Conservation (phyloP, 73 alveolate genomes). For the Durusdinium trenchii region DNA sequence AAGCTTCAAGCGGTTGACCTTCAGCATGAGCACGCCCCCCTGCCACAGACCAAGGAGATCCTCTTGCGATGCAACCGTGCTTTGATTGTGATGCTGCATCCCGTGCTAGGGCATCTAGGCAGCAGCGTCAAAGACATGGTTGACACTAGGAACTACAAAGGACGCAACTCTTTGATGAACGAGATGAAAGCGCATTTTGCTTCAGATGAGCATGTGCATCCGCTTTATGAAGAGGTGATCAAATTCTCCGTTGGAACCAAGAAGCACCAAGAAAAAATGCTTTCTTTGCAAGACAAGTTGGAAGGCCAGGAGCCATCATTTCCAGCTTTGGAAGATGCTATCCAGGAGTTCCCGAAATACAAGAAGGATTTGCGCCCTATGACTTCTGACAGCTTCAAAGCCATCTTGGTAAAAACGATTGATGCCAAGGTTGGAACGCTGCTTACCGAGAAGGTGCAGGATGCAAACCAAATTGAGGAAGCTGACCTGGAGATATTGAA, state of each 20-base stretch:
- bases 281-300: not conserved
- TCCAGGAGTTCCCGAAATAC: not conserved
- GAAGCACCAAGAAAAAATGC: not conserved
- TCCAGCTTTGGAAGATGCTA: not conserved
- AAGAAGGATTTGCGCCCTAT: not conserved
- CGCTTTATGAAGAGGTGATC: not conserved
- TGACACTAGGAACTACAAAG: not conserved
- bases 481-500: not conserved
- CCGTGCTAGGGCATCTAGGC: not conserved
- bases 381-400: not conserved
- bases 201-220: not conserved
- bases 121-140: not conserved
- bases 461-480: not conserved
- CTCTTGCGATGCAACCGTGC: no score
- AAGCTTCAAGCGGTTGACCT: not conserved
- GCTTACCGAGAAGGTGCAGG: not conserved
- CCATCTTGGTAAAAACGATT: not conserved
- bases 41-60: not conserved
- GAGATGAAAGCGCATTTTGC: not conserved
- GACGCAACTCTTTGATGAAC: not conserved
- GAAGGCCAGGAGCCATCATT: not conserved
- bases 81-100: not conserved
- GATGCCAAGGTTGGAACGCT: not conserved
- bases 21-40: not conserved
- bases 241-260: not conserved